These are phyloP conservation scores for Emericellopsis cladophorae DNA, from an alignment of 2,329 filamentous ascomycete genomes.

Conservation along the genomic window DNA sequence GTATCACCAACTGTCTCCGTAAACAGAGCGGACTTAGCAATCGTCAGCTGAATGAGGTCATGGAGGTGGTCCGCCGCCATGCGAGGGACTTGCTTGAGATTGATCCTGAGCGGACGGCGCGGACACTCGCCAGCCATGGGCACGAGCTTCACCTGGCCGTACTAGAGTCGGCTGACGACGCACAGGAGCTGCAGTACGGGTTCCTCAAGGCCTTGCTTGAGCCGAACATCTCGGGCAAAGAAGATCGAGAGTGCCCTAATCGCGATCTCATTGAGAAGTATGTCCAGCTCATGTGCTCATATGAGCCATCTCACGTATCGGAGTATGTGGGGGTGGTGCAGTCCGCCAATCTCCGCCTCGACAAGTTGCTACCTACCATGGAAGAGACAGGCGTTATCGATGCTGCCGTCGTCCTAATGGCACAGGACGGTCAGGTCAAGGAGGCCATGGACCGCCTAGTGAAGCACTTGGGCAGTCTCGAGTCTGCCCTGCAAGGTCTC, in stretches of 20 bases:
- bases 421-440: slow-evolving; percentile 70
- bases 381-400: slow-evolving; percentile 85
- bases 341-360: slow-evolving; percentile 65
- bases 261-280: slow-evolving; percentile 68
- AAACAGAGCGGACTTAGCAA: slow-evolving; percentile 48
- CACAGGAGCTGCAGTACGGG: slow-evolving; percentile 55
- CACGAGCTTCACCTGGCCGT: slow-evolving; percentile 54
- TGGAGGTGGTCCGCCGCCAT: slow-evolving; percentile 51
- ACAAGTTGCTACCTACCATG: slow-evolving; percentile 72
- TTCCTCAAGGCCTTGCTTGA: slow-evolving; percentile 72
- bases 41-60: slow-evolving; percentile 62
- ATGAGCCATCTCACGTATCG: slow-evolving; percentile 69
- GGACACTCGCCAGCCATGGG: slow-evolving; percentile 47
- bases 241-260: slow-evolving; percentile 22
- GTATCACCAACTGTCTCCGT: slow-evolving; percentile 63
- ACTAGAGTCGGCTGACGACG: slow-evolving; percentile 46
- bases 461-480: slow-evolving; percentile 67
- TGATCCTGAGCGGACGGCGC: slow-evolving; percentile 52
- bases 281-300: slow-evolving; percentile 81
- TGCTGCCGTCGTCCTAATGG: slow-evolving; percentile 83
- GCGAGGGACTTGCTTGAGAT: slow-evolving; percentile 55
- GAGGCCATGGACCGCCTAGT: slow-evolving; percentile 77
- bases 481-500: slow-evolving; percentile 65
- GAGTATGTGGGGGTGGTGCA: slow-evolving; percentile 71
- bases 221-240: slow-evolving; percentile 22